phyloP scores from a whole-genome alignment of 345 rosid species.

The Draba incana region DNA sequence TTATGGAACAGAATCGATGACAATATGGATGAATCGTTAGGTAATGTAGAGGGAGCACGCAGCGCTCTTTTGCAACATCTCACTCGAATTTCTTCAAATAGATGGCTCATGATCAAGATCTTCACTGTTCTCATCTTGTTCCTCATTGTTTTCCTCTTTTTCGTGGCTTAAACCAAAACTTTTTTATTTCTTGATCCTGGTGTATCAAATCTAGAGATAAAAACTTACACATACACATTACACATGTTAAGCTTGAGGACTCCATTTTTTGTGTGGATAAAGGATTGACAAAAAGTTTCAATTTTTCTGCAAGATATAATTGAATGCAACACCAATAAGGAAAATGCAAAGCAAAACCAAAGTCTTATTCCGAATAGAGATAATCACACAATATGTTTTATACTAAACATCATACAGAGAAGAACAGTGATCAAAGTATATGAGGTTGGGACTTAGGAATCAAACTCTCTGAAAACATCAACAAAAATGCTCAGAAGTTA shows the following conservation, averaged over 20 bases:
- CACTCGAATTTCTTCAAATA: constrained; percentile 77
- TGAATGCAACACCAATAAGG: background rate
- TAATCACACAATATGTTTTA: constrained; percentile 34
- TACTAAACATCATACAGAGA: constrained; percentile 23
- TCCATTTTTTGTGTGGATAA: background rate
- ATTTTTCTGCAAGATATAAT: background rate
- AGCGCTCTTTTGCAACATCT: constrained; percentile 73
- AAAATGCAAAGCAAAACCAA: constrained; percentile 25
- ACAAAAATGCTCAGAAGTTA: constrained; percentile 28
- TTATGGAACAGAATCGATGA: constrained; percentile 76
- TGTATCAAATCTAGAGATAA: constrained; percentile 13
- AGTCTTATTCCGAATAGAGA: constrained; percentile 25
- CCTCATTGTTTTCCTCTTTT: constrained; percentile 64
- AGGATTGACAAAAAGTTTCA: background rate
- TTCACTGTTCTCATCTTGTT: constrained; percentile 73
- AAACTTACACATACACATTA: background rate
- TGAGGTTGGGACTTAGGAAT: background rate
- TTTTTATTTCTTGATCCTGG: background rate
- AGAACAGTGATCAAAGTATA: constrained; percentile 32
- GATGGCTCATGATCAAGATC: constrained; percentile 96
- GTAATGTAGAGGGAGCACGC: constrained; percentile 84
- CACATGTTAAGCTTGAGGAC: constrained; percentile 5
- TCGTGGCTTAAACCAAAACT: constrained; percentile 59
- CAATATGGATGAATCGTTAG: constrained; percentile 89
- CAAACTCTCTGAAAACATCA: constrained; percentile 27